Conservation (phyloP, 768 basidiomycete species). For the Suillus fuscotomentosus region DNA sequence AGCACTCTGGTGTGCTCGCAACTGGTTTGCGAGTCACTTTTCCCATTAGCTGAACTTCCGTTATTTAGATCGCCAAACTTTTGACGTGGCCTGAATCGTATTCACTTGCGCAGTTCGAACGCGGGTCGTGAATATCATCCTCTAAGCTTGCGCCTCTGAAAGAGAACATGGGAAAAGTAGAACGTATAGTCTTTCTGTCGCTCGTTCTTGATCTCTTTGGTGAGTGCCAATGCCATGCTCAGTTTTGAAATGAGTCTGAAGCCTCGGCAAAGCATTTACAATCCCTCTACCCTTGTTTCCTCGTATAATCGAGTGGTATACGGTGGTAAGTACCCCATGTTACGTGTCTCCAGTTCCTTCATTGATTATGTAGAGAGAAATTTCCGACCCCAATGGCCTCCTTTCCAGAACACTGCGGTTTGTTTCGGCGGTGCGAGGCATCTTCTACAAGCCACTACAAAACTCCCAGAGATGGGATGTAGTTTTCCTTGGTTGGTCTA, state of each 20-base stretch:
- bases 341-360: not conserved
- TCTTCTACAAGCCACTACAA: conserved; percentile 57
- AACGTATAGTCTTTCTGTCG: conserved; percentile 85
- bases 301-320: conserved; percentile 95
- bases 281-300: conserved; percentile 97
- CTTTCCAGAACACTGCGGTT: conserved; percentile 66
- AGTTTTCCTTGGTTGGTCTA: conserved; percentile 76
- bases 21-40: not conserved
- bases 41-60: not conserved
- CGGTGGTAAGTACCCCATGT: conserved; percentile 46
- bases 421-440: conserved; percentile 64
- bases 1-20: not conserved
- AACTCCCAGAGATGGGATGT: conserved; percentile 89
- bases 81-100: not conserved
- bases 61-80: not conserved
- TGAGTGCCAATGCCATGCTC: conserved; percentile 25
- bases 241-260: conserved; percentile 12
- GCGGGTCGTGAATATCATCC: not conserved
- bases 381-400: conserved; percentile 66
- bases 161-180: conserved; percentile 58
- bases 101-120: not conserved
- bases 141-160: not conserved
- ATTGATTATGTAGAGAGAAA: conserved; percentile 55
- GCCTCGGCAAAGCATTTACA: conserved; percentile 69
- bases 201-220: conserved; percentile 86